phyloP scores from a whole-genome alignment of 352 stramenopile species.

The Blastocystis hominis region DNA sequence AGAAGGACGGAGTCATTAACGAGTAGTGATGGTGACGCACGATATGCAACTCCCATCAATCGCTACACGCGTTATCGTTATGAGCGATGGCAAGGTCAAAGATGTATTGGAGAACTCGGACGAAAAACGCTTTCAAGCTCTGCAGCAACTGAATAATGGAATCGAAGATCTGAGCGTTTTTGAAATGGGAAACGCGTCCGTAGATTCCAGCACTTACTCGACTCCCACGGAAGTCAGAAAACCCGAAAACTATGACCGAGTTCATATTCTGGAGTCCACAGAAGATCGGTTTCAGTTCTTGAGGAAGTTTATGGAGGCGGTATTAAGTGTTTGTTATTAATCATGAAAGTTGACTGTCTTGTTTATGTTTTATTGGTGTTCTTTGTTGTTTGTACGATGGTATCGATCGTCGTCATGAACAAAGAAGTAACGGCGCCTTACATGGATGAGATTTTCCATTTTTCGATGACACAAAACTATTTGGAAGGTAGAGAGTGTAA shows the following conservation, averaged over 20 bases:
- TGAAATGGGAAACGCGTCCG: neutral
- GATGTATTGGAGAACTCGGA: constrained; percentile 2
- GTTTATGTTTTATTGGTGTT: neutral
- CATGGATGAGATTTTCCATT: constrained; percentile 75
- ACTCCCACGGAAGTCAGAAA: neutral
- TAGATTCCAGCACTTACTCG: neutral
- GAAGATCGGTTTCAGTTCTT: constrained; percentile 5
- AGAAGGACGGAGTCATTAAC: too few species aligned
- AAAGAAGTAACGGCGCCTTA: neutral
- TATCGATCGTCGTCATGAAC: neutral
- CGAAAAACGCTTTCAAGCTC: neutral
- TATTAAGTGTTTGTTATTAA: neutral
- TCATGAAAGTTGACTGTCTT: neutral
- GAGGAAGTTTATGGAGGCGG: neutral
- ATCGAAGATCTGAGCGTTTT: constrained; percentile 29
- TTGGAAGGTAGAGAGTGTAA: constrained; percentile 68
- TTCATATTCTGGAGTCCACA: constrained; percentile 1
- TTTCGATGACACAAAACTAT: constrained; percentile 73
- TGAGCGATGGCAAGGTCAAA: constrained; percentile 56
- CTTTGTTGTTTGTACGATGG: neutral
- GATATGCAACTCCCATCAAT: constrained; percentile 49
- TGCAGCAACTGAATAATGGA: constrained; percentile 26
- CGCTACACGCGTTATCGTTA: constrained; percentile 56
- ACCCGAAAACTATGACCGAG: neutral
- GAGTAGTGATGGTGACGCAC: constrained; percentile 60